These are phyloP conservation scores for Fraxinus ornus DNA, from an alignment of 305 asterid genomes.

Conservation along the genomic window DNA sequence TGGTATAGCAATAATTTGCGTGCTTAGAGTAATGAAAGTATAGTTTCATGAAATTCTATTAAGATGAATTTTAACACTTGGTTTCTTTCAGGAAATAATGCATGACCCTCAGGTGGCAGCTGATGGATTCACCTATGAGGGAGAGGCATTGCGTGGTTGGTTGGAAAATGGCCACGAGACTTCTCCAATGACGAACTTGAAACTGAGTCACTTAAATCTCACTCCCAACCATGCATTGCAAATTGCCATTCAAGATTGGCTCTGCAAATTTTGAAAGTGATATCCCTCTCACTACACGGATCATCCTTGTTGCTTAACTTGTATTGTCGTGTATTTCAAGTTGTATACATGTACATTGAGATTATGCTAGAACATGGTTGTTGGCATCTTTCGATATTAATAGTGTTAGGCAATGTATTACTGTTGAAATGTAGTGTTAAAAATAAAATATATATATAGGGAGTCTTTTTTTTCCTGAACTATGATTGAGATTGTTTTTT, in stretches of 20 bases:
- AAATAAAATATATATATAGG: background rate
- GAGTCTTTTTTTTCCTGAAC: background rate
- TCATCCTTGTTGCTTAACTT: constrained; percentile 1
- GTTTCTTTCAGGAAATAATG: constrained; percentile 76
- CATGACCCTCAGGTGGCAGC: constrained; percentile 87
- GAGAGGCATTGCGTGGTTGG: constrained; percentile 80
- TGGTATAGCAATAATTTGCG: background rate
- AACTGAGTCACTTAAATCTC: constrained; percentile 45
- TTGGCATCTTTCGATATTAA: background rate
- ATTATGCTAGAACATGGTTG: background rate
- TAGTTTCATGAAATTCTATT: background rate
- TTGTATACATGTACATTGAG: background rate
- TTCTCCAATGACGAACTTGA: constrained; percentile 87
- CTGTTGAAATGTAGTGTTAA: background rate
- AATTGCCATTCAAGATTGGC: constrained; percentile 74
- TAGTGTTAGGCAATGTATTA: background rate
- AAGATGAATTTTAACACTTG: background rate
- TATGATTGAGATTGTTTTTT: background rate
- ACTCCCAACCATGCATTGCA: constrained; percentile 68
- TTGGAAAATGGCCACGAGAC: constrained; percentile 60
- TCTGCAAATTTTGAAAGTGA: constrained; percentile 39
- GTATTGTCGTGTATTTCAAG: background rate
- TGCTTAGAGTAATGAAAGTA: background rate
- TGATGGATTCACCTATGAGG: constrained; percentile 88
- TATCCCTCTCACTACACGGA: constrained; percentile 4